Base-by-base conservation (phyloP, 768 basidiomycete species). In the Chalciporus piperatus region DNA sequence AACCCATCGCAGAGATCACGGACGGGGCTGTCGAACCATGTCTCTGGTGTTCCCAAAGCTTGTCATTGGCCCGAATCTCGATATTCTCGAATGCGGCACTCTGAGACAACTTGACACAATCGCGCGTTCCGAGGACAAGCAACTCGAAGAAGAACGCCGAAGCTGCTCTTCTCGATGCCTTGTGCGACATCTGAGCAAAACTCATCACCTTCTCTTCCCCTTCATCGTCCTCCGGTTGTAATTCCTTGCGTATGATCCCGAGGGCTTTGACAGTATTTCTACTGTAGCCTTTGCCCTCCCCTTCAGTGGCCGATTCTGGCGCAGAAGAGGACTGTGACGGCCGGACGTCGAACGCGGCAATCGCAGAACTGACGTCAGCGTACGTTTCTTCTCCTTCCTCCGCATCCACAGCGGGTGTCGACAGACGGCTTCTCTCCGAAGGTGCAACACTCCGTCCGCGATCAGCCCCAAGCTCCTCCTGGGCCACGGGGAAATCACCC, bases 91-190 rank as follows among this genome's bases (percentile, higher is more conserved):
- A 97, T 0, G 92, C 74, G 8, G 74, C 74, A 6, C 66, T 61
- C 67, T 99, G 97, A 7, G 82, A 72, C 40, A 99, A 70, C 59
- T 88, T 83, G 59, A 99, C 75, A 64, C 89, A 93, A 67, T 98
- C 95, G 30, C 91, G 85, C 4, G 96, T 98, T 10, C 92, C 87
- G 1, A 99, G 82, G 2, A 98, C 92, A 25, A 99, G 84, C 30
- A 98, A 72, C 69, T 99, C 97, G 66, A 99, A 99, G 78, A 99
- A 99, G 76, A 99, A 98, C 2, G 92, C 85, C 1, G 96, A 84
- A 1, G 96, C 93, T 12, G 94, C 97, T 38, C 92, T 84, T 42
- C 91, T 86, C 10, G 92, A 89, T 12, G 93, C 92, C 76, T 91
- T 91, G 57, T 88, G 78, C 13, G 91, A 78, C 74, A 92, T 78